phyloP scores from a whole-genome alignment of 179 eudicot species.

The Corrigiola litoralis region DNA sequence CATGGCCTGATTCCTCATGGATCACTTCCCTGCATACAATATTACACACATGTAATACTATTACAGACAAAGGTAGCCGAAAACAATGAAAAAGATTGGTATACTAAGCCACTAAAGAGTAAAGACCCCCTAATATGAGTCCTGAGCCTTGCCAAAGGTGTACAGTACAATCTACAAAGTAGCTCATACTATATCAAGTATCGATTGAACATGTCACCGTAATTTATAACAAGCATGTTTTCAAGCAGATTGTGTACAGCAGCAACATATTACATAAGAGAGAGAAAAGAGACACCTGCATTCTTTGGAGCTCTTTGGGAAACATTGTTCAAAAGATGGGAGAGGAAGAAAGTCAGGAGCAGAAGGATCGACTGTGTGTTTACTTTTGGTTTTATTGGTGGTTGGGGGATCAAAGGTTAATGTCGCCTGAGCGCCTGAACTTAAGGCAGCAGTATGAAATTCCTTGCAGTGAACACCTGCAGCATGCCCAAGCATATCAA shows the following conservation, averaged over 20 bases:
- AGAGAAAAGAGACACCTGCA: conserved; percentile 44
- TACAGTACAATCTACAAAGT: too few species aligned
- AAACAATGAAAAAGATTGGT: neutral
- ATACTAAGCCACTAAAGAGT: too few species aligned
- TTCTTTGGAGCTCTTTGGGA: conserved; percentile 92
- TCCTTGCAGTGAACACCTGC: conserved; percentile 40
- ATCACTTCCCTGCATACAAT: conserved; percentile 54
- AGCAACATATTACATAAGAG: neutral
- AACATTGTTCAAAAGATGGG: conserved; percentile 90
- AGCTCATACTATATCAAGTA: too few species aligned
- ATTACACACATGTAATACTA: neutral
- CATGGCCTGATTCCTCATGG: conserved; percentile 78
- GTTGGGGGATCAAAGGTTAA: conserved; percentile 78
- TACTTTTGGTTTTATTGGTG: conserved; percentile 39
- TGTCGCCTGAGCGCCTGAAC: conserved; percentile 54
- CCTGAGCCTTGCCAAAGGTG: too few species aligned
- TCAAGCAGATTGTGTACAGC: too few species aligned
- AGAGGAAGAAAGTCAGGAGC: conserved; percentile 94
- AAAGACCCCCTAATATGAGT: too few species aligned
- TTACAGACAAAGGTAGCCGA: neutral
- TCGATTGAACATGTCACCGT: too few species aligned
- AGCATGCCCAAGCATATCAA: conserved; percentile 43
- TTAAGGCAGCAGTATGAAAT: conserved; percentile 18
- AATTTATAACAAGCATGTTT: too few species aligned
- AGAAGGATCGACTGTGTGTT: conserved; percentile 83